Evolutionary conservation across 306 rosid species (phyloP).

Genomic region (Phaseolus lunatus): DNA sequence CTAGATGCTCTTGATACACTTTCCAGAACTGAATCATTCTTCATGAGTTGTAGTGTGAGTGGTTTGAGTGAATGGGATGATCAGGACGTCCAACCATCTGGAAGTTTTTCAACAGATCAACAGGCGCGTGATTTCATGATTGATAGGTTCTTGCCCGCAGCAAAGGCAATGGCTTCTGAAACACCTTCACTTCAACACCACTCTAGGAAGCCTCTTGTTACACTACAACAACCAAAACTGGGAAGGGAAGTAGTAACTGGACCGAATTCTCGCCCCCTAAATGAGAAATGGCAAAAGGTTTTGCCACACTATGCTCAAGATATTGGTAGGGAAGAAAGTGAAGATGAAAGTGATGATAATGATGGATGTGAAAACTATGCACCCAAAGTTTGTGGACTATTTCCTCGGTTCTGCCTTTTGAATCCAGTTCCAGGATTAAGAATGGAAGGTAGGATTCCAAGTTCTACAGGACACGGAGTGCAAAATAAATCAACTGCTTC

Average conservation of each 20-base stretch:
- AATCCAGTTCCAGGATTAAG: conserved; percentile 73
- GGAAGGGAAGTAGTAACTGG: conserved; percentile 46
- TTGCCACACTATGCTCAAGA: conserved; percentile 59
- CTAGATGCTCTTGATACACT: conserved; percentile 78
- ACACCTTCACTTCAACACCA: conserved; percentile 58
- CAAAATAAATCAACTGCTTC: conserved; percentile 60
- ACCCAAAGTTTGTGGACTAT: conserved; percentile 63
- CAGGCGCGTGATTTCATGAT: conserved; percentile 88
- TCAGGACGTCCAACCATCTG: conserved; percentile 56
- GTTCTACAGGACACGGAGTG: conserved; percentile 54
- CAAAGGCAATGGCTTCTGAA: conserved; percentile 92
- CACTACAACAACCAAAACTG: conserved; percentile 57
- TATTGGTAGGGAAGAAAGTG: conserved; percentile 56
- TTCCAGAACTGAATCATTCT: conserved; percentile 78
- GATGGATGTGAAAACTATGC: conserved; percentile 54
- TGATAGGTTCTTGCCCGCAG: conserved; percentile 88
- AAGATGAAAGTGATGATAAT: conserved; percentile 61
- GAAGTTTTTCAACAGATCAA: conserved; percentile 65
- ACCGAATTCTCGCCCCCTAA: conserved; percentile 48
- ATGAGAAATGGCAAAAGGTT: conserved; percentile 49
- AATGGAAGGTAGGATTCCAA: conserved; percentile 51
- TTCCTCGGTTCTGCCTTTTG: conserved; percentile 71
- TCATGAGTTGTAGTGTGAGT: conserved; percentile 80
- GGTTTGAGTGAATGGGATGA: conserved; percentile 82
- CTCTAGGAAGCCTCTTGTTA: conserved; percentile 60